phyloP scores from a whole-genome alignment of 306 rosid genomes.

The Inga oerstediana region DNA sequence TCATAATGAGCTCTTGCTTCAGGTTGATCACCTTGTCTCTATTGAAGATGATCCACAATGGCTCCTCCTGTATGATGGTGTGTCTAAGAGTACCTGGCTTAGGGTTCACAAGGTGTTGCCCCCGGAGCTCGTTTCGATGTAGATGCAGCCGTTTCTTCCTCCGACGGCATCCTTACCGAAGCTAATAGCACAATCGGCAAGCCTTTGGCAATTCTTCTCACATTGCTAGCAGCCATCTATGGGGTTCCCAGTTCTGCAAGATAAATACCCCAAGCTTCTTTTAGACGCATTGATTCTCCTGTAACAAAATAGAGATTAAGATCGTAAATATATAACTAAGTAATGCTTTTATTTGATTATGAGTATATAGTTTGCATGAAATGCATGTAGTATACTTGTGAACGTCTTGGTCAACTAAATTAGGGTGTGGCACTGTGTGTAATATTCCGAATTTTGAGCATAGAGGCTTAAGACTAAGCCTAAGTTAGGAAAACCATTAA shows the following conservation, averaged over 20 bases:
- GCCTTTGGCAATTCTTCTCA: conserved; percentile 11
- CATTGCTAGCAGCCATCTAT: conserved; percentile 79
- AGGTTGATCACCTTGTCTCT: conserved; percentile 7
- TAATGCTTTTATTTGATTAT: no score
- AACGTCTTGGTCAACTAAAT: conserved; percentile 53
- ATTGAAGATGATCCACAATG: conserved; percentile 67
- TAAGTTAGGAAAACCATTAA: no score
- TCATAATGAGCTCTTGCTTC: conserved; percentile 89
- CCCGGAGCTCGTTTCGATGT: conserved; percentile 45
- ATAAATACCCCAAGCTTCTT: conserved; percentile 57
- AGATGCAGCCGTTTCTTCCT: conserved; percentile 89
- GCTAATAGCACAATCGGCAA: conserved; percentile 48
- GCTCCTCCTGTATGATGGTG: conserved; percentile 61
- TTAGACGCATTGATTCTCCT: conserved; percentile 64
- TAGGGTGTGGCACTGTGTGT: conserved; percentile 40
- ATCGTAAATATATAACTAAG: no score
- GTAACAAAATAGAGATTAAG: neutral
- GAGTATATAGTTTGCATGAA: neutral
- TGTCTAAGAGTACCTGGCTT: conserved; percentile 85
- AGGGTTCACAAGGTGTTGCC: conserved; percentile 83
- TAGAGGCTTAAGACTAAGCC: no score
- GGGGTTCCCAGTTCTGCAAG: conserved; percentile 69
- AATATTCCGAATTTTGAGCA: no score
- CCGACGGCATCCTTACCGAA: conserved; percentile 85
- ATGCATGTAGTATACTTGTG: conserved; percentile 37